Evolutionary conservation across 1,284 basidiomycete species (phyloP), one percentile per base, ranked within the genome.

Genomic region (Apiotrichum brassicae): DNA sequence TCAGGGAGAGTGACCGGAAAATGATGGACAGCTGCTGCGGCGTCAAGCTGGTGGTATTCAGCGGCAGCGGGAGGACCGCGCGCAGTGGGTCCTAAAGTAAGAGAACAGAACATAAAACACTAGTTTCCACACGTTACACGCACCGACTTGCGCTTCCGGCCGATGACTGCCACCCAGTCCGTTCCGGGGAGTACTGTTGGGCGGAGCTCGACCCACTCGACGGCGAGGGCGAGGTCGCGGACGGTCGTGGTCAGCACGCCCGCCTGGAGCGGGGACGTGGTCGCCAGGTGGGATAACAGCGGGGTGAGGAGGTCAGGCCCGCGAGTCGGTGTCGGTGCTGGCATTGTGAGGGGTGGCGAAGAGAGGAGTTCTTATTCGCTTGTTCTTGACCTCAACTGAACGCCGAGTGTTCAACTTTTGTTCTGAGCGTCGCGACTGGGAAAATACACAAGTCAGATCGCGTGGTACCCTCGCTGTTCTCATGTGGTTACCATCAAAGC

Each of bases 201-300:
- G 14, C 67, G 57, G 2, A 74, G 55, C 48, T 70, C 62, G n/a
- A 54, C 49, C 73, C 73, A 75, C 57, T 70, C 69, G 25, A 72
- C 64, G 28, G 72, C 73, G 11, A 74, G 65, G 1, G 64, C 53
- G n/a, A 75, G 60, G 51, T 75, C 73, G 22, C 68, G 65, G 32
- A 65, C 59, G 3, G 67, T 54, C 5, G 67, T 67, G 37, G 62
- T 56, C 5, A 73, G 54, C 2, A 68, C 59, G 8, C 72, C 72
- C 8, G 68, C 68, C 51, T 75, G 71, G 0, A 57, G 32, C 1
- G 69, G 66, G 19, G 39, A 43, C 2, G 44, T 40, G 32, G 48
- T 37, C 6, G 30, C 3, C 43, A 51, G 38, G 35, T 19, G 26
- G 19, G 40, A 38, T 28, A 54, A 30, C 32, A 30, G 44, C 20